A percentile compares a stretch with the other conserved stretches of the same genome.
Evolutionary conservation across 2,329 filamentous ascomycete genomes (phyloP).

Genomic region (Pseudogymnoascus sp.): DNA sequence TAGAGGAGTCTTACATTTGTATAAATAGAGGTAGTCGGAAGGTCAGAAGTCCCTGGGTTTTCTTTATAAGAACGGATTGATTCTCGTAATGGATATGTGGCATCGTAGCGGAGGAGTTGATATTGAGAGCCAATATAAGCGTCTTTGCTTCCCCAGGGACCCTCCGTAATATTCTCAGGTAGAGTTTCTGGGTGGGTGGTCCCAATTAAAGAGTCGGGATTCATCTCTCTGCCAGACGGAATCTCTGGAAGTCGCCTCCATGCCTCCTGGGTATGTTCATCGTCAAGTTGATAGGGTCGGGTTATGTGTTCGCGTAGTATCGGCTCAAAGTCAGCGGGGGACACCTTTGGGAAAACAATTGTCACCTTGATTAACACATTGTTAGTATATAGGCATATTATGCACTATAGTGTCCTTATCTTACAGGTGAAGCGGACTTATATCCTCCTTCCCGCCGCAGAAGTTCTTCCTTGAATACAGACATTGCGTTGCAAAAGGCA

Average conservation of each 20-base stretch:
- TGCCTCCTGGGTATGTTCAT: conserved; percentile 1
- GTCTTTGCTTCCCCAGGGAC: conserved; percentile 52
- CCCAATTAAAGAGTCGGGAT: conserved; percentile 23
- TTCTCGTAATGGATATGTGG: conserved; percentile 59
- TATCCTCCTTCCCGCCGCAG: not conserved
- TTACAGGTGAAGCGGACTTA: not conserved
- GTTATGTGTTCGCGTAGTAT: conserved; percentile 2
- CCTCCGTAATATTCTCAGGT: conserved; percentile 46
- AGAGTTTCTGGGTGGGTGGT: conserved; percentile 24
- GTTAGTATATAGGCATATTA: not conserved
- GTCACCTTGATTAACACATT: not conserved
- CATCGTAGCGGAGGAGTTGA: conserved; percentile 67
- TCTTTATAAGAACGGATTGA: conserved; percentile 52
- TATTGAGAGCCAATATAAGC: conserved; percentile 70
- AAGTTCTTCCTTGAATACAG: not conserved
- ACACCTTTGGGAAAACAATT: not conserved
- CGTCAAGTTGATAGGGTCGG: not conserved
- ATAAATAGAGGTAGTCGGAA: conserved; percentile 55
- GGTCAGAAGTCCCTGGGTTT: conserved; percentile 51
- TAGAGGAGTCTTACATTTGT: conserved; percentile 48
- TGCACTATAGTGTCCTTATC: not conserved
- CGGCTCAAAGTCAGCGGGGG: not conserved
- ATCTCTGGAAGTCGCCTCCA: conserved; percentile 45
- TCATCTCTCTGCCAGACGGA: conserved; percentile 47
- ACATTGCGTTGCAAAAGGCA: not conserved